Evolutionary conservation across 2,329 filamentous ascomycete species (phyloP).

Genomic region (Endoconidiophora polonica): DNA sequence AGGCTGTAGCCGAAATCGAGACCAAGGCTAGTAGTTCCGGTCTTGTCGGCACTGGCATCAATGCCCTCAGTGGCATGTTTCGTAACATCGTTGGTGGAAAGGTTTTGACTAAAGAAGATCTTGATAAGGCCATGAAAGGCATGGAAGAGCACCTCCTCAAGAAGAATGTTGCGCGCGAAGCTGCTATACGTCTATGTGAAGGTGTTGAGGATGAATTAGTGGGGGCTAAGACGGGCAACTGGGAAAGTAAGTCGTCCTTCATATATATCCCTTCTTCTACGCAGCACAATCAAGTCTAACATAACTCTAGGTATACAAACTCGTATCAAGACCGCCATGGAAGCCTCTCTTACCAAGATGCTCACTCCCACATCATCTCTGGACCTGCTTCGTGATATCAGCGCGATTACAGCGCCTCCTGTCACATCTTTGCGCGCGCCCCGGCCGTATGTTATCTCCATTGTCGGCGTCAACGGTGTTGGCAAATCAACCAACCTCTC

Average conservation of each 20-base stretch:
- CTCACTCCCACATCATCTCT: constrained; percentile 89
- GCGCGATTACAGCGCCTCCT: constrained; percentile 53
- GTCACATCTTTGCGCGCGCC: constrained; percentile 43
- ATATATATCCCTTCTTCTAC: background rate
- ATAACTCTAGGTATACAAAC: constrained; percentile 47
- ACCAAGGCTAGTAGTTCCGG: constrained; percentile 35
- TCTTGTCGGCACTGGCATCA: constrained; percentile 63
- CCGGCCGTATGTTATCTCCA: constrained; percentile 91
- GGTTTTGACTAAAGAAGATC: constrained; percentile 70
- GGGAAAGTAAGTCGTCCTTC: constrained; percentile 43
- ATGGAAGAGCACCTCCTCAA: constrained; percentile 91
- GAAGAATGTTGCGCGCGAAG: constrained; percentile 94
- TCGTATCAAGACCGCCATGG: constrained; percentile 73
- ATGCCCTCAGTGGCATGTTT: constrained; percentile 74
- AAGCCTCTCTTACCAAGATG: constrained; percentile 84
- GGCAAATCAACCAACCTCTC: constrained; percentile 95
- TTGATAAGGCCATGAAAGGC: constrained; percentile 81
- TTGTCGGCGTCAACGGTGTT: constrained; percentile 95
- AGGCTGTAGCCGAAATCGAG: constrained; percentile 28
- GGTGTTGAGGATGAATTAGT: constrained; percentile 81
- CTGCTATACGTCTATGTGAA: constrained; percentile 76
- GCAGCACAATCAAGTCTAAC: background rate
- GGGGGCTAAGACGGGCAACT: constrained; percentile 79
- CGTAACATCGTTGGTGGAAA: constrained; percentile 92
- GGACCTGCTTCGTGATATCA: constrained; percentile 86